phyloP scores from a whole-genome alignment of 768 basidiomycete species.

The Trametes punicea region DNA sequence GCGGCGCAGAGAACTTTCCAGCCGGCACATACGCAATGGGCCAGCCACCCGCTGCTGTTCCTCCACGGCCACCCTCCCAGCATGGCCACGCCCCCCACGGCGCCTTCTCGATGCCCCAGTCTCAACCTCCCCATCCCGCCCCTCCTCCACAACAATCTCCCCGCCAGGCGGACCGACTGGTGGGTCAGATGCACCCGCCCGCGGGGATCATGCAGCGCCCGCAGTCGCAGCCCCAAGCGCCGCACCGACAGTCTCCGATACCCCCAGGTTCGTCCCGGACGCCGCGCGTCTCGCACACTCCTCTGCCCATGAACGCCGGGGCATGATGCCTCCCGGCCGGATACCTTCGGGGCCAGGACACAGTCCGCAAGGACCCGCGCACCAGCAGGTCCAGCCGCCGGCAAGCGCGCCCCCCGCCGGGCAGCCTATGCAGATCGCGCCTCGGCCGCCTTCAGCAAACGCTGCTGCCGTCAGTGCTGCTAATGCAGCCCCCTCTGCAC shows the following conservation, averaged over 20 bases:
- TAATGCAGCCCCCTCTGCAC: neutral
- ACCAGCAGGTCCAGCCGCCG: conserved; percentile 19
- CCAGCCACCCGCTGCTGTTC: conserved; percentile 1
- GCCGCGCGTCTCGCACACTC: conserved; percentile 39
- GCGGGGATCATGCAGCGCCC: conserved; percentile 38
- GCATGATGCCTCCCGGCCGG: conserved; percentile 20
- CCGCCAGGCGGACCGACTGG: conserved; percentile 37
- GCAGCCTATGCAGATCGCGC: conserved; percentile 22
- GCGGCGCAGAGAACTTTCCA: conserved; percentile 6
- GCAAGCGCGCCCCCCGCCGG: conserved; percentile 15
- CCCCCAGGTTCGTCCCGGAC: conserved; percentile 43
- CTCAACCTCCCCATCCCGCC: conserved; percentile 21
- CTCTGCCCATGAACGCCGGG: conserved; percentile 31
- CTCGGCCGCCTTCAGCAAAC: conserved; percentile 10
- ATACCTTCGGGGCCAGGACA: conserved; percentile 11
- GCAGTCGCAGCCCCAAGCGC: conserved; percentile 55
- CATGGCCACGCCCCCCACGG: conserved; percentile 31
- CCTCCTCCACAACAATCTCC: conserved; percentile 41
- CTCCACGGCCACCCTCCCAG: conserved; percentile 17
- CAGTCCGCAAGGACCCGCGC: conserved; percentile 16
- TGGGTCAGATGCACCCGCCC: conserved; percentile 31
- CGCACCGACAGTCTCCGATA: conserved; percentile 41
- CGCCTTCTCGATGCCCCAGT: conserved; percentile 18
- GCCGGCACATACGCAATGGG: conserved; percentile 8
- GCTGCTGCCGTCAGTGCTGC: neutral